These are phyloP conservation scores for Lentinula boryana DNA, from an alignment of 768 basidiomycete genomes.

Conservation along the genomic window DNA sequence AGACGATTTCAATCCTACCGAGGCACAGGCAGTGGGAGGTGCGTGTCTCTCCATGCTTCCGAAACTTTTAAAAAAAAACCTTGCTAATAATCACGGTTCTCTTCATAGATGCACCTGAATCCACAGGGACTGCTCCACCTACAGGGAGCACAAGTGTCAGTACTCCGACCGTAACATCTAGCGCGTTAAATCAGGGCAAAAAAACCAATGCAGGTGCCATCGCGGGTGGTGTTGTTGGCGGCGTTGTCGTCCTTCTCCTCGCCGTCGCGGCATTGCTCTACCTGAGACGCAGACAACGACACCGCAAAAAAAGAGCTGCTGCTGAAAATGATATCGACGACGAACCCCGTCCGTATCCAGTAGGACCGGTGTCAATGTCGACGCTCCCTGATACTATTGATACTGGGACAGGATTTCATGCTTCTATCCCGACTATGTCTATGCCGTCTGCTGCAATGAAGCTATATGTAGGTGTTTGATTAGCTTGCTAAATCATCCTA, in stretches of 20 bases:
- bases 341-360: neutral
- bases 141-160: neutral
- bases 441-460: constrained; percentile 15
- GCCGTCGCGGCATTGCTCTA: constrained; percentile 9
- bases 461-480: constrained; percentile 20
- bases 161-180: neutral
- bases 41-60: neutral
- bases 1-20: neutral
- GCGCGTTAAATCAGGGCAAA: neutral
- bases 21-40: neutral
- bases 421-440: neutral
- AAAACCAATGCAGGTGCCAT: constrained; percentile 17
- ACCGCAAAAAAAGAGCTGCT: neutral
- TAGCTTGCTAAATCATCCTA: neutral
- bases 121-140: constrained; percentile 1
- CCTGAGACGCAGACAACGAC: constrained; percentile 10
- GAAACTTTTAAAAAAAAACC: no score
- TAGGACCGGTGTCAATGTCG: neutral
- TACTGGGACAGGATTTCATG: constrained; percentile 1
- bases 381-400: neutral
- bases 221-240: constrained; percentile 20
- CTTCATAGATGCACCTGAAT: constrained; percentile 11
- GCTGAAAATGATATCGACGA: neutral
- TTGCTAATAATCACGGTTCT: neutral
- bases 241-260: constrained; percentile 12